Percentiles rank a stretch among this genome's conserved stretches.
These are phyloP conservation scores for Atalantia buxifolia DNA, from an alignment of 345 rosid genomes.

Conservation along the genomic window DNA sequence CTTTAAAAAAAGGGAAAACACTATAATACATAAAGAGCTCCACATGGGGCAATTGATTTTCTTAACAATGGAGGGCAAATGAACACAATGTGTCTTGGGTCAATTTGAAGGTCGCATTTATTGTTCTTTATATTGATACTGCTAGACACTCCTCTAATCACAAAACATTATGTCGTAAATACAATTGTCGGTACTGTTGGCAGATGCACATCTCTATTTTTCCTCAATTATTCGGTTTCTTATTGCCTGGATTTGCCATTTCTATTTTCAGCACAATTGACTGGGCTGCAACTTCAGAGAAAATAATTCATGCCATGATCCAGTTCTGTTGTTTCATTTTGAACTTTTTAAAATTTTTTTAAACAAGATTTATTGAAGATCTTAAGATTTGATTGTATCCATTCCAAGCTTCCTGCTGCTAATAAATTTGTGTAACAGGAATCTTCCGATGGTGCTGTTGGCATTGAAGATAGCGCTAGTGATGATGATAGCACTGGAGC, in stretches of 20 bases:
- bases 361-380: background rate
- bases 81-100: background rate
- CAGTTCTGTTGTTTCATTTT: background rate
- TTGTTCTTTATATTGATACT: background rate
- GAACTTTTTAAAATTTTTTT: background rate
- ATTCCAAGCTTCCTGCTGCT: conserved; percentile 7
- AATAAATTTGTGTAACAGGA: conserved; percentile 51
- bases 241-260: background rate
- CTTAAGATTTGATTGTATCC: background rate
- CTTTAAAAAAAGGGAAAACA: background rate
- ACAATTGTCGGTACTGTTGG: background rate
- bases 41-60: background rate
- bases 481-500: conserved; percentile 32
- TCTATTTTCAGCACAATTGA: background rate
- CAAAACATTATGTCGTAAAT: background rate
- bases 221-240: background rate
- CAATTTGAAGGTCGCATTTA: background rate
- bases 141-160: background rate
- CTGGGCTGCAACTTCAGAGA: background rate
- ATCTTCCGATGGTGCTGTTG: conserved; percentile 46
- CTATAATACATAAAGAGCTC: too few species aligned
- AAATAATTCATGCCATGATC: background rate
- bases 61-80: background rate
- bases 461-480: conserved; percentile 33
- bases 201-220: background rate